Evolutionary conservation across 202 grass and related monocot species (phyloP).

Genomic region (Panicum virgatum): DNA sequence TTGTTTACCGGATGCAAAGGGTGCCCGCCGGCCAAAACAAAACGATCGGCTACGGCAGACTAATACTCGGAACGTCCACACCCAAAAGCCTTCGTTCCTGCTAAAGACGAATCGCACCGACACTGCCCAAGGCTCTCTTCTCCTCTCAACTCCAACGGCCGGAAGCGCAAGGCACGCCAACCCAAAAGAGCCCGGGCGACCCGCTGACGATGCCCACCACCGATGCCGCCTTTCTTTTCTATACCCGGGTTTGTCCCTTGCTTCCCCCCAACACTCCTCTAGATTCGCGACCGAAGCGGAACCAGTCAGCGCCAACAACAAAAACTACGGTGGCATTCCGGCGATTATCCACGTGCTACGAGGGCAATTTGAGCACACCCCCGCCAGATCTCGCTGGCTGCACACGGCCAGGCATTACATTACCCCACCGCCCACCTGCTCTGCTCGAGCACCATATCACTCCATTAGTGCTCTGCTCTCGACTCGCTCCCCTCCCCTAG

Average conservation of each 20-base stretch:
- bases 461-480: neutral
- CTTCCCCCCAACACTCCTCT: conserved; percentile 15
- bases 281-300: conserved; percentile 19
- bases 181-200: conserved; percentile 12
- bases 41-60: no score
- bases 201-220: neutral
- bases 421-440: conserved; percentile 14
- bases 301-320: neutral
- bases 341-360: rapidly evolving
- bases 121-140: no score
- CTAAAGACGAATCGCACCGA: no score
- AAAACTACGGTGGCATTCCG: neutral
- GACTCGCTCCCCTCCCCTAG: neutral
- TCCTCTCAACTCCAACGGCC: neutral
- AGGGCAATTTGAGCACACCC: neutral
- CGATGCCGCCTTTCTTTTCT: neutral
- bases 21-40: no score
- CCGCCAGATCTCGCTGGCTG: conserved; percentile 15
- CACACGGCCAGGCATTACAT: conserved; percentile 3
- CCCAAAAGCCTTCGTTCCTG: no score
- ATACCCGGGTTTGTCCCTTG: conserved; percentile 19
- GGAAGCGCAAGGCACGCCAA: neutral
- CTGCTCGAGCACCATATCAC: neutral
- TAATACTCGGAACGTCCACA: no score
- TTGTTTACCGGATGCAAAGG: no score